Conservation (phyloP, 805 yeast species). For the Spathaspora gorwiae region DNA sequence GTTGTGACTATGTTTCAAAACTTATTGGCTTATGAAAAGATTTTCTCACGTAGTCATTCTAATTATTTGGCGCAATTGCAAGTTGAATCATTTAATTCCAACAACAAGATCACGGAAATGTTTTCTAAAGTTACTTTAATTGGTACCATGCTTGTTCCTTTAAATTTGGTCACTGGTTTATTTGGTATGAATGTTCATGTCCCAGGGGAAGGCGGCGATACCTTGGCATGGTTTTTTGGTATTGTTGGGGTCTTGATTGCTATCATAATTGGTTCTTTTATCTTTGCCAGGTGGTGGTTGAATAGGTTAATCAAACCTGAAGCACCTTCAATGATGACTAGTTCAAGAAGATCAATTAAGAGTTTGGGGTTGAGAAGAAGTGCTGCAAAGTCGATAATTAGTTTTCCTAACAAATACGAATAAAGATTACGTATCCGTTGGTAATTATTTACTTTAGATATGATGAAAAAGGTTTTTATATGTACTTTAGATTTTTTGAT, state of each 20-base stretch:
- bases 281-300: conserved; percentile 20
- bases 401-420: conserved; percentile 35
- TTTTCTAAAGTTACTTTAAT: conserved; percentile 83
- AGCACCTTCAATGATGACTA: conserved; percentile 7
- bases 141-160: conserved; percentile 87
- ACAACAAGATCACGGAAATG: conserved; percentile 80
- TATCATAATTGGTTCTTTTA: conserved; percentile 13
- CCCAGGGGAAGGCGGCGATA: conserved; percentile 57
- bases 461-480: too few species aligned
- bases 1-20: conserved; percentile 94
- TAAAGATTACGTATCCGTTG: conserved; percentile 5
- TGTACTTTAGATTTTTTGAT: too few species aligned
- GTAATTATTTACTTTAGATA: too few species aligned
- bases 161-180: conserved; percentile 84
- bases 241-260: conserved; percentile 24
- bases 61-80: conserved; percentile 92
- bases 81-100: conserved; percentile 85
- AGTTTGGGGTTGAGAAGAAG: conserved; percentile 22
- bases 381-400: conserved; percentile 36
- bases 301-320: conserved; percentile 7
- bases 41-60: conserved; percentile 85
- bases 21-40: conserved; percentile 84
- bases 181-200: conserved; percentile 94
- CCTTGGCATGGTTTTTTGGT: conserved; percentile 27
- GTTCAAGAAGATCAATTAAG: conserved; percentile 20